Base-by-base conservation (phyloP, 2,329 filamentous ascomycete species). In the Xylaria polymorpha region DNA sequence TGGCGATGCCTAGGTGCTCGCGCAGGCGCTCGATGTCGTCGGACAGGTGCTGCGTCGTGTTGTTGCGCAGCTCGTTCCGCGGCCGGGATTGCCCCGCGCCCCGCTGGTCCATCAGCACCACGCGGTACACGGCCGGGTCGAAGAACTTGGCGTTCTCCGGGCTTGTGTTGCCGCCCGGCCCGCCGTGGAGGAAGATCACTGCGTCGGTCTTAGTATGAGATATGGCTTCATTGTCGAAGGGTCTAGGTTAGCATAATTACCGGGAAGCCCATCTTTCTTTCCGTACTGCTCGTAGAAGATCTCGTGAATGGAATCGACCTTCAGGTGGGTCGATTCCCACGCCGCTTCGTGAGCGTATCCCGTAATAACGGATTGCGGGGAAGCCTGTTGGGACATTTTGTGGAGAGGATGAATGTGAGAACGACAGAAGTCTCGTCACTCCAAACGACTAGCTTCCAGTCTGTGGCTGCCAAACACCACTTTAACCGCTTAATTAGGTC, bases 21-120 rank as follows among this genome's bases (percentile, higher is more conserved):
- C 84, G 79, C 1, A 85, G 74, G 1, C 74, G 72, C 68, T 85
- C 83, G 69, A 85, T 81, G 67, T 85, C 84, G n/a, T 78, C 71
- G 3, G 84, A 78, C 0, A 85, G 75, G 65, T 81, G 74, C 77
- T 80, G 79, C 2, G 83, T 84, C 0, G 81, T 85, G 75, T 85
- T 85, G 57, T 84, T 79, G 12, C 76, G 73, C 2, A 82, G 77
- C 32, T 79, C 79, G 29, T 81, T 80, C 20, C 76, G 74, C 7
- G 83, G 83, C 0, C 77, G 77, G 6, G 83, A 85, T 69, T 81
- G 78, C 6, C 83, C 83, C 18, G 77, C 79, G 7, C 83, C 83
- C 18, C 84, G 80, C 71, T 85, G 83, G 72, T 85, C 83, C 58
- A 85, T 76, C 44, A 85, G 80, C 32, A 85, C 75, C 18, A 83